phyloP scores from a whole-genome alignment of 495 filamentous ascomycete species.

The Hypomontagnella submonticulosa region DNA sequence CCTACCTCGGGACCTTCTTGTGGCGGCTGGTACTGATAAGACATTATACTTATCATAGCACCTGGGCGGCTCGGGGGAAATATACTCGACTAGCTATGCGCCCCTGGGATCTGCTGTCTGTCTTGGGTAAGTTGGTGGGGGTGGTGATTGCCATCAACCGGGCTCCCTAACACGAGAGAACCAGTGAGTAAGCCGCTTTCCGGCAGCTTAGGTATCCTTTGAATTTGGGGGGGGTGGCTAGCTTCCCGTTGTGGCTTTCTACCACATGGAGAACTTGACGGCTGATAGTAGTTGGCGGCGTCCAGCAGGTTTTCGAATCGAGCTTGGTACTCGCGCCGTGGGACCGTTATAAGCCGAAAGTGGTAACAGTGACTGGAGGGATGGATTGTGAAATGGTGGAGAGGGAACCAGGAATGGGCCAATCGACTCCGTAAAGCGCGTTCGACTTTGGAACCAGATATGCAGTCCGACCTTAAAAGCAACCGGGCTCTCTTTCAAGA shows the following conservation, averaged over 20 bases:
- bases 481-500: conserved; percentile 39
- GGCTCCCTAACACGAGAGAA: conserved; percentile 28
- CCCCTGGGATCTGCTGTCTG: conserved; percentile 45
- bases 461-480: conserved; percentile 39
- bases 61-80: conserved; percentile 49
- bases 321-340: conserved; percentile 15
- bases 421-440: conserved; percentile 42
- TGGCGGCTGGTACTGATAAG: conserved; percentile 63
- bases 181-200: conserved; percentile 27
- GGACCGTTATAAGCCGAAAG: conserved; percentile 41
- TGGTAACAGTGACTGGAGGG: conserved; percentile 32
- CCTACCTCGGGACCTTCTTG: conserved; percentile 59
- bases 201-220: conserved; percentile 20
- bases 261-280: conserved; percentile 18
- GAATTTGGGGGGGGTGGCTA: conserved; percentile 17
- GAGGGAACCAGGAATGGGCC: conserved; percentile 36
- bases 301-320: conserved; percentile 21
- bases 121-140: conserved; percentile 47
- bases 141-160: conserved; percentile 51
- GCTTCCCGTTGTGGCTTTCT: conserved; percentile 32
- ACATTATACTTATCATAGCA: conserved; percentile 61
- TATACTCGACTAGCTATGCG: conserved; percentile 47
- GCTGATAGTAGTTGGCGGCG: conserved; percentile 18
- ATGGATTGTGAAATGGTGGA: conserved; percentile 42
- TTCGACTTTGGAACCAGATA: conserved; percentile 35